These are phyloP conservation scores for Candida cerambycidarum DNA, from an alignment of 805 yeast genomes.

Conservation along the genomic window DNA sequence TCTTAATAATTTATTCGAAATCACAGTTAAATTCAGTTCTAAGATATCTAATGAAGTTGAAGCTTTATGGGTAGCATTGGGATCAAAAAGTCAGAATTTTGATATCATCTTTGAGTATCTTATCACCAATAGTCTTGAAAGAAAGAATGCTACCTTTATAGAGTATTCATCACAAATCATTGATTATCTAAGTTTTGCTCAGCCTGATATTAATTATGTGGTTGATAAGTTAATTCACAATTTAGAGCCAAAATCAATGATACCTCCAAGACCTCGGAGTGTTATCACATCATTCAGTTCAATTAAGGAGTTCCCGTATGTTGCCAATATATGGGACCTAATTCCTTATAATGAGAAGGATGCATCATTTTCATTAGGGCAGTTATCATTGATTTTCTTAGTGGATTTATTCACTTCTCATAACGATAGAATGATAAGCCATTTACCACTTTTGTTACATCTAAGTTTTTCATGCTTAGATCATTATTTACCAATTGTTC, in stretches of 20 bases:
- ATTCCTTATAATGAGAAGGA: conserved; percentile 56
- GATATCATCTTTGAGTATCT: conserved; percentile 71
- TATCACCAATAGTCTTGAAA: conserved; percentile 62
- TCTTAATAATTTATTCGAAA: conserved; percentile 74
- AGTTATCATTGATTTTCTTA: conserved; percentile 77
- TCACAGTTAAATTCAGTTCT: conserved; percentile 75
- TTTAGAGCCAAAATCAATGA: conserved; percentile 82
- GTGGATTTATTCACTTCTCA: conserved; percentile 76
- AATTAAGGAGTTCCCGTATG: conserved; percentile 55
- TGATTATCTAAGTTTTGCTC: conserved; percentile 64
- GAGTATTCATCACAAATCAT: conserved; percentile 79
- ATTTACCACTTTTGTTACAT: conserved; percentile 75
- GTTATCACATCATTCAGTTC: conserved; percentile 7
- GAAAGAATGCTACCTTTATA: conserved; percentile 72
- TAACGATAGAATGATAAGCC: conserved; percentile 56
- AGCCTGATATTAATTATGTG: conserved; percentile 44
- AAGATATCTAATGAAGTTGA: conserved; percentile 83
- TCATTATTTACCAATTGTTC: conserved; percentile 81
- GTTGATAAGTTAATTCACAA: conserved; percentile 66
- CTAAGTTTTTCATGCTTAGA: conserved; percentile 79
- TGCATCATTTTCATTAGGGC: conserved; percentile 83
- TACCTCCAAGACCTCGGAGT: conserved; percentile 56
- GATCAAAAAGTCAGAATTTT: conserved; percentile 67
- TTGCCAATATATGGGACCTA: conserved; percentile 69
- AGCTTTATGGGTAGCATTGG: conserved; percentile 94